These are phyloP conservation scores for Tricholoma saponaceum DNA, from an alignment of 768 basidiomycete genomes.

Conservation along the genomic window DNA sequence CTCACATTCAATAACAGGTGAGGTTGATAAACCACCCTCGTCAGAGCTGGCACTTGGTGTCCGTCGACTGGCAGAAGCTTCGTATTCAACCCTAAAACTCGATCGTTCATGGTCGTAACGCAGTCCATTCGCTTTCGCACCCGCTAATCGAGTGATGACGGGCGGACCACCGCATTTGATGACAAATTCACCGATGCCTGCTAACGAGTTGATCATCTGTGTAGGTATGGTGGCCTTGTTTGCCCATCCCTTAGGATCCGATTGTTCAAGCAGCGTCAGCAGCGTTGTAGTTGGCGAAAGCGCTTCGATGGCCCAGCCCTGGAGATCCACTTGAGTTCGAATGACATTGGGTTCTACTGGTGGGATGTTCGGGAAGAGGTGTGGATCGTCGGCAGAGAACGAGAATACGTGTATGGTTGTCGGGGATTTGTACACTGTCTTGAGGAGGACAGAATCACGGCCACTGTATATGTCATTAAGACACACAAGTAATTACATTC, in stretches of 20 bases:
- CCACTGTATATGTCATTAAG: constrained; percentile 48
- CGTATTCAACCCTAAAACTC: constrained; percentile 82
- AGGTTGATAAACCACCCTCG: constrained; percentile 23
- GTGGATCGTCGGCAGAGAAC: constrained; percentile 88
- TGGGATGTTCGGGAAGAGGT: constrained; percentile 76
- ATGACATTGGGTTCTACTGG: constrained; percentile 72
- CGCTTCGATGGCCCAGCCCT: constrained; percentile 96
- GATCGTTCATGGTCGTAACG: constrained; percentile 87
- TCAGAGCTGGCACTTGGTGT: constrained; percentile 19
- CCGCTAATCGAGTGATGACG: constrained; percentile 76
- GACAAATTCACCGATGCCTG: constrained; percentile 92
- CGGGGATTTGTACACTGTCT: constrained; percentile 96
- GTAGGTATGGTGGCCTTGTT: constrained; percentile 91
- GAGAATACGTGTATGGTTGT: constrained; percentile 93
- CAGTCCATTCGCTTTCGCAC: constrained; percentile 68
- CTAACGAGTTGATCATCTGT: constrained; percentile 87
- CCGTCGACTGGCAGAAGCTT: constrained; percentile 52
- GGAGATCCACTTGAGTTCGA: constrained; percentile 94
- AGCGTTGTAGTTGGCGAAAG: constrained; percentile 93
- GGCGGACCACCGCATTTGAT: constrained; percentile 97
- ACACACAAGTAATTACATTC: constrained; percentile 1
- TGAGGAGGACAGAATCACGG: constrained; percentile 85
- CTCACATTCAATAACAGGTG: constrained; percentile 78
- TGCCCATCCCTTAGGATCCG: constrained; percentile 96
- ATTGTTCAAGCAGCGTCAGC: constrained; percentile 92